Base-by-base conservation (phyloP, 139 green algal genomes). In the Volvox africanus region DNA sequence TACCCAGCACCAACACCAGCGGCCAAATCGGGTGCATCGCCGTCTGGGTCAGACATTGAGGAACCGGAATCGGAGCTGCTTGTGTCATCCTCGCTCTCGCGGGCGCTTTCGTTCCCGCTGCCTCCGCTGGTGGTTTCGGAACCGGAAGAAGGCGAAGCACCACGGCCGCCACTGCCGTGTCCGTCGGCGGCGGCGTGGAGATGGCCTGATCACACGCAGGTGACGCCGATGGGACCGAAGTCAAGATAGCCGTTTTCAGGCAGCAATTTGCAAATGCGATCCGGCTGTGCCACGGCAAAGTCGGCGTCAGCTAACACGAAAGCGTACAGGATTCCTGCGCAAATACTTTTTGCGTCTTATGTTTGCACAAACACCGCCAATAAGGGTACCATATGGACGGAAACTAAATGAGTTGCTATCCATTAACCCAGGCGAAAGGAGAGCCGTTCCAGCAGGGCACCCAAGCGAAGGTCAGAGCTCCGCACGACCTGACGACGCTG, bases 71-170 rank as follows among this genome's bases (percentile, higher is more conserved):
- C 82, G 18, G 28, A n/a, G 14, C 21, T 65, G 37, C 80, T 36
- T 28, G 21, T 9, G 65, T 12, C 24, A 2, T 28, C 62, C 9
- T 89, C 68, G 67, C 69, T 88, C 18, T 71, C 77, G 81, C 89
- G 68, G 82, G 55, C 33, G 73, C 71, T 73, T 61, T 78, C 77
- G 19, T 71, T 69, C 37, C 80, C 87, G 36, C 80, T 78, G 88
- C 80, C 76, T 80, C 22, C 24, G 68, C 69, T 30, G 36, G 73
- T 83, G 86, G 26, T 69, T 36, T 13, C 28, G 82, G 32, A 20
- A 24, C 62, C 35, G 33, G 19, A 76, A 87, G 81, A 18, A 14
- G 61, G 28, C 44, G 14, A 11, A 55, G 6, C 5, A 22, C 35
- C 50, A 73, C 71, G 61, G 33, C 35, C 26, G 73, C 19, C 35